A percentile compares a stretch with the other conserved stretches of the same genome.
Evolutionary conservation across 495 filamentous ascomycete genomes (phyloP).

Genomic region (Sabuloglossum arenarium): DNA sequence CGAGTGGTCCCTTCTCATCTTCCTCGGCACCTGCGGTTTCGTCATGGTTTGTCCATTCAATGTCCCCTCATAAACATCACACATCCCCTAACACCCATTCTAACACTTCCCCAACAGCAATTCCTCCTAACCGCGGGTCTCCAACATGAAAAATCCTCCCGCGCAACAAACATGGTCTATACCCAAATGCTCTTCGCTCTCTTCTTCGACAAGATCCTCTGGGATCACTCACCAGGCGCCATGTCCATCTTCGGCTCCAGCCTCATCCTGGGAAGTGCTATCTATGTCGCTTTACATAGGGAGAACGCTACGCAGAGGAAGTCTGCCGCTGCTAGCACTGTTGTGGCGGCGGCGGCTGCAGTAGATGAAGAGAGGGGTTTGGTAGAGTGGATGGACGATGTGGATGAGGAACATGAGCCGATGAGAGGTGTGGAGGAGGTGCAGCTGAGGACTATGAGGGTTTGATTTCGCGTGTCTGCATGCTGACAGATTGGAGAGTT

Average conservation of each 20-base stretch:
- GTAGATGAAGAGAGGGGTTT: neutral
- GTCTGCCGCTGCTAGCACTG: neutral
- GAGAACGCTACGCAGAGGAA: conserved; percentile 1
- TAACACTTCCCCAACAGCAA: conserved; percentile 23
- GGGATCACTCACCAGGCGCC: conserved; percentile 43
- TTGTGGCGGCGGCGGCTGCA: neutral
- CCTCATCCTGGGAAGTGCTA: conserved; percentile 59
- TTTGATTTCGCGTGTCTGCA: too few relatives aligned
- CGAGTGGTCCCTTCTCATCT: conserved; percentile 53
- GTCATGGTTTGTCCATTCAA: conserved; percentile 26
- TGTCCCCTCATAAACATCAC: neutral
- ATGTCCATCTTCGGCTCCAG: conserved; percentile 52
- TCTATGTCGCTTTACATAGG: conserved; percentile 50
- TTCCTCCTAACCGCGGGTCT: conserved; percentile 70
- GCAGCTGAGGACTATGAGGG: neutral
- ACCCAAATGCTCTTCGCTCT: conserved; percentile 85
- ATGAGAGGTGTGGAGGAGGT: neutral
- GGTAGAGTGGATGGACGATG: neutral
- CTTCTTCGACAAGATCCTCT: conserved; percentile 59
- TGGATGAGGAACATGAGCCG: neutral
- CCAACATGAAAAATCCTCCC: conserved; percentile 33
- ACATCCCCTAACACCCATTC: conserved; percentile 5
- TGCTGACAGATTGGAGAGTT: too few relatives aligned
- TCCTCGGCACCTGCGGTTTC: conserved; percentile 58
- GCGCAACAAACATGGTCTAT: conserved; percentile 80